Base-by-base conservation (phyloP, 2,329 filamentous ascomycete species). In the Fusarium redolens region DNA sequence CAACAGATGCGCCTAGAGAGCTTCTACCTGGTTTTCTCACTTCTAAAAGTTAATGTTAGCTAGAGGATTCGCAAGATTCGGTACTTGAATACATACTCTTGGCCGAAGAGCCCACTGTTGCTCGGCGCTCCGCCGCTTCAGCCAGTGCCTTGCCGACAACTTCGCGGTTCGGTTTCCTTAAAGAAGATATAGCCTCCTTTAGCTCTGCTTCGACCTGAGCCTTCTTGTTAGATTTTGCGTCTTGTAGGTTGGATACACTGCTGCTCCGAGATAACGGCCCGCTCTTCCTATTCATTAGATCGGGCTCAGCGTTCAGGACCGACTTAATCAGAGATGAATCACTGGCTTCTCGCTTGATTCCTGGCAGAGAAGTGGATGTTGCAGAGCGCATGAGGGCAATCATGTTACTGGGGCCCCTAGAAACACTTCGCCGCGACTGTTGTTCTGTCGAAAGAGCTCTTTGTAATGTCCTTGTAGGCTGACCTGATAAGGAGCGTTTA, bases 81-180 rank as follows among this genome's bases (percentile, higher is more conserved):
- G 44, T 41, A 6, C 20, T 54, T 22, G 43, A 20, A 47, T 35
- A 81, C 86, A 81, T 82, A 90, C 89, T 91, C 77, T 80, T 83
- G 4, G 77, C 71, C 8, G 84, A 84, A 54, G 86, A 78, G 48
- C 84, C 83, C 7, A 84, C 83, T 20, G 84, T 84, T 9, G 85
- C 83, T 60, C 91, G 88, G 74, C 87, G 88, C 78, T 94, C 92
- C 8, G 89, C 87, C 31, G 89, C 91, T 72, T 93, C 92, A 7
- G 88, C 89, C 63, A 93, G 85, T 41, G 90, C 87, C 75, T 90
- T 91, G 37, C 90, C 90, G 17, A 91, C 92, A 44, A 92, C 85
- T 28, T 89, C 87, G 50, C 93, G 89, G 76, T 96, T 95, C 2
- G 93, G 93, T 80, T 91, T 94, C 79, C 92, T 91, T 45, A 96